Evolutionary conservation across 1,284 basidiomycete species (phyloP).

Genomic region (Neotropicomus parvogracilis): DNA sequence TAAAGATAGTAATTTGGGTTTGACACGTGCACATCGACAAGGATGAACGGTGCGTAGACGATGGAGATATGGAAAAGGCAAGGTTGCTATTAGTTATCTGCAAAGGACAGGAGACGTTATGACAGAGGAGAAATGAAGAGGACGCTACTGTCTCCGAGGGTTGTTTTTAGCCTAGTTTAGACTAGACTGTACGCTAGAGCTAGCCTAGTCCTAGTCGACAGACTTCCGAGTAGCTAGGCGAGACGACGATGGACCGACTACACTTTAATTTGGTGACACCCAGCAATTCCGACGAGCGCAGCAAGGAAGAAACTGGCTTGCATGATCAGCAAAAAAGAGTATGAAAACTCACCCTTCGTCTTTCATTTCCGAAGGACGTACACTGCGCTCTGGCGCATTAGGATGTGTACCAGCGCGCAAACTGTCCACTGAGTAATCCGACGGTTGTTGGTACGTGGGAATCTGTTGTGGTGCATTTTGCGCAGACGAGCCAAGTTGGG

Average conservation of each 20-base stretch:
- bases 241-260: constrained; percentile 53
- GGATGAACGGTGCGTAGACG: constrained; percentile 36
- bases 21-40: constrained; percentile 27
- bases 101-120: constrained; percentile 63
- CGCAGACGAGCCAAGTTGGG: constrained; percentile 20
- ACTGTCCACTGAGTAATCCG: constrained; percentile 45
- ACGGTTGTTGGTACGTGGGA: constrained; percentile 68
- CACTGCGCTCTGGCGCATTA: constrained; percentile 55
- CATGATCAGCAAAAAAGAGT: constrained; percentile 7
- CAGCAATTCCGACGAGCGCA: constrained; percentile 29
- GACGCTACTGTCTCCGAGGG: constrained; percentile 69
- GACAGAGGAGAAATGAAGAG: constrained; percentile 52
- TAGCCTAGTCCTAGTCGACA: constrained; percentile 62
- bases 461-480: constrained; percentile 58
- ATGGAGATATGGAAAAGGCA: constrained; percentile 33
- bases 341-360: constrained; percentile 88
- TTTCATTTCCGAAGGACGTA: constrained; percentile 93
- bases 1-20: constrained; percentile 42
- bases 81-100: constrained; percentile 72
- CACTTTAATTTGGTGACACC: constrained; percentile 34
- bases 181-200: constrained; percentile 59
- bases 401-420: constrained; percentile 36
- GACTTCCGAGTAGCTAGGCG: constrained; percentile 38
- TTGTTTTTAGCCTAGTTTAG: constrained; percentile 67
- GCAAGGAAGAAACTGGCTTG: constrained; percentile 13